These are phyloP conservation scores for Lolium rigidum DNA, from an alignment of 176 grass and related monocot species.

Conservation along the genomic window DNA sequence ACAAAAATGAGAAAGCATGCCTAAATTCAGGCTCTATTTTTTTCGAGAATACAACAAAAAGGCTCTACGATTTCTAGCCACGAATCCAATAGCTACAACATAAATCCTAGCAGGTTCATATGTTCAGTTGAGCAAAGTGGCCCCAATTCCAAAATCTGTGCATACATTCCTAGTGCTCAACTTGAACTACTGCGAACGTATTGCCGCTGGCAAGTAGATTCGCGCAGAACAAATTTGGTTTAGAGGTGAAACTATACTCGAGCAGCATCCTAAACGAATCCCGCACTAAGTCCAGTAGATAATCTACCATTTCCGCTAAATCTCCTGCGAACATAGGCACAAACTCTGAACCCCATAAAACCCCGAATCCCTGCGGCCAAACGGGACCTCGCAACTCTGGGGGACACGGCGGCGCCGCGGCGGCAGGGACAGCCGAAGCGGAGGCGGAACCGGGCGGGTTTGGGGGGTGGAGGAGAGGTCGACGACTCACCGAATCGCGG, in stretches of 20 bases:
- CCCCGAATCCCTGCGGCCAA: not conserved
- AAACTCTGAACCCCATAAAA: conserved; percentile 14
- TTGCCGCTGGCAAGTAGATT: not conserved
- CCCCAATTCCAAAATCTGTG: not conserved
- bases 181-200: not conserved
- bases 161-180: not conserved
- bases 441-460: not conserved
- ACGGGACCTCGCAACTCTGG: not conserved
- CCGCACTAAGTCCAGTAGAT: not conserved
- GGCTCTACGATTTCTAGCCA: not conserved
- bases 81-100: not conserved
- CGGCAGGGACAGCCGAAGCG: not conserved
- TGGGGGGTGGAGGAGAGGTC: not conserved
- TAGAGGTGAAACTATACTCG: not conserved
- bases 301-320: not conserved
- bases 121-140: not conserved
- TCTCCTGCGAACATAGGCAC: not conserved
- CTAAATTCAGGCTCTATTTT: too few relatives aligned
- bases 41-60: not conserved
- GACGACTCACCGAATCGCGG: conserved; percentile 41
- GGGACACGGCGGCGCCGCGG: not conserved
- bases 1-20: not conserved
- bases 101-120: not conserved
- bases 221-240: conserved; percentile 14
- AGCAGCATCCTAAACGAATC: not conserved